Evolutionary conservation across 805 yeast species (phyloP), one percentile per base, ranked within the genome.

Genomic region (Metschnikowia dekortorum): DNA sequence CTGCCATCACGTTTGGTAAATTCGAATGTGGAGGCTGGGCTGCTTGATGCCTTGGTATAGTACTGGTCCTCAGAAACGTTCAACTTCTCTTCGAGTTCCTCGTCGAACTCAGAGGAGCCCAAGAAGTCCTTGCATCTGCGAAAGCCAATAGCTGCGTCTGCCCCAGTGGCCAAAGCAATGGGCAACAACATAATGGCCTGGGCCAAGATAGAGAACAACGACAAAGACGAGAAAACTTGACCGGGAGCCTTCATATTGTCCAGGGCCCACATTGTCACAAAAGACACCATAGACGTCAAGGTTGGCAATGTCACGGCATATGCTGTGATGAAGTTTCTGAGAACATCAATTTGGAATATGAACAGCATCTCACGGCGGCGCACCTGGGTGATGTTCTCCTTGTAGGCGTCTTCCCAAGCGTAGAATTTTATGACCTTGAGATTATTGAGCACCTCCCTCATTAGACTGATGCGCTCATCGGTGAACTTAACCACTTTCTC

Each of bases 331-430:
- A 71, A 64, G 53, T 71, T 71, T 53, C 78, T 61, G 56, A 74
- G 58, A 1, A 72, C 68, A 55, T 73, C 69, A 52, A 74, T 72
- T n/a, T 69, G 67, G 56, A 71, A 72, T 46, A 71, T 58, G 50
- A 65, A 60, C 47, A 62, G 63, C 77, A 73, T 73, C 60, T 74
- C 79, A 18, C 60, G 53, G 31, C 59, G 63, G 52, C 79, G 62
- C n/a, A 66, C 65, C n/a, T 62, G 55, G 31, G 70, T 61, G 44
- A 74, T 66, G 51, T 58, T 64, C 38, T 60, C 48, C 54, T 67
- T 66, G 60, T 74, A 74, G 16, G 79, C 75, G 47, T 63, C 32
- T 59, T 74, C 79, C 79, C 79, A 74, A 11, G 78, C 74, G 54
- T 73, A 74, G 48, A 67, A 74, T 59, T 74, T 74, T 58, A 74